A percentile compares a stretch with the other conserved stretches of the same genome.
These are phyloP conservation scores for Kappamyces sp. DNA, from an alignment of 192 early-diverging fungal genomes.

Conservation along the genomic window DNA sequence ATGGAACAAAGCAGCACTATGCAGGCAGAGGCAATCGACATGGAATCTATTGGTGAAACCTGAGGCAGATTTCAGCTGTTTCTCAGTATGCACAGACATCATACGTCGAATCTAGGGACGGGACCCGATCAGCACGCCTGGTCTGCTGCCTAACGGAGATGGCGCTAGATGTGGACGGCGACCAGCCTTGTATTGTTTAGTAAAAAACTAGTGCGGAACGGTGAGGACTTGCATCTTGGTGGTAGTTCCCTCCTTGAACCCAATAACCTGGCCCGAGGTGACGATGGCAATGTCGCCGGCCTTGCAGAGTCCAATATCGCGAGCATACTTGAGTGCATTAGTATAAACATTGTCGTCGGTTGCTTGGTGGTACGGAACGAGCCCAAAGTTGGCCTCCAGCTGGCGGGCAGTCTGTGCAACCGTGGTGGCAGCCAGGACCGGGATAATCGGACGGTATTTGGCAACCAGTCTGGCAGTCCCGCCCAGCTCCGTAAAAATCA, in stretches of 20 bases:
- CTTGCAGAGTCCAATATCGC: conserved; percentile 42
- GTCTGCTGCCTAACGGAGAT: too few relatives aligned
- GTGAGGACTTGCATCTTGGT: conserved; percentile 47
- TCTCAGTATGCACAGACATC: too few relatives aligned
- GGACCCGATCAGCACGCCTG: too few relatives aligned
- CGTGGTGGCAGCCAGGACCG: conserved; percentile 47
- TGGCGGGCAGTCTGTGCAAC: conserved; percentile 48
- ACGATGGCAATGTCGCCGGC: conserved; percentile 55
- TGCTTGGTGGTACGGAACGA: conserved; percentile 46
- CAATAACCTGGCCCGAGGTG: conserved; percentile 47
- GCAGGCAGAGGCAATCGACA: too few relatives aligned
- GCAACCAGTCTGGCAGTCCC: conserved; percentile 53
- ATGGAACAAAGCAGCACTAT: too few relatives aligned
- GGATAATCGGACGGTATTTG: conserved; percentile 53
- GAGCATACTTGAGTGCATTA: conserved; percentile 43
- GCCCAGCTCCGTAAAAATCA: conserved; percentile 45
- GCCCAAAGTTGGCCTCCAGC: conserved; percentile 44
- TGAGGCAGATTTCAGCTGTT: too few relatives aligned
- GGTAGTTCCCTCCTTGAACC: conserved; percentile 46
- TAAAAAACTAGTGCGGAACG: conserved; percentile 22
- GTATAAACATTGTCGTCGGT: conserved; percentile 27
- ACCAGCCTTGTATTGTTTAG: background rate
- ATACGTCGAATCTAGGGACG: too few relatives aligned
- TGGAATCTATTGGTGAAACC: too few relatives aligned
- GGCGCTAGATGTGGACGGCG: background rate